A percentile compares a stretch with the other conserved stretches of the same genome.
Conservation (phyloP, 768 basidiomycete genomes). For the Lactarius hatsudake region DNA sequence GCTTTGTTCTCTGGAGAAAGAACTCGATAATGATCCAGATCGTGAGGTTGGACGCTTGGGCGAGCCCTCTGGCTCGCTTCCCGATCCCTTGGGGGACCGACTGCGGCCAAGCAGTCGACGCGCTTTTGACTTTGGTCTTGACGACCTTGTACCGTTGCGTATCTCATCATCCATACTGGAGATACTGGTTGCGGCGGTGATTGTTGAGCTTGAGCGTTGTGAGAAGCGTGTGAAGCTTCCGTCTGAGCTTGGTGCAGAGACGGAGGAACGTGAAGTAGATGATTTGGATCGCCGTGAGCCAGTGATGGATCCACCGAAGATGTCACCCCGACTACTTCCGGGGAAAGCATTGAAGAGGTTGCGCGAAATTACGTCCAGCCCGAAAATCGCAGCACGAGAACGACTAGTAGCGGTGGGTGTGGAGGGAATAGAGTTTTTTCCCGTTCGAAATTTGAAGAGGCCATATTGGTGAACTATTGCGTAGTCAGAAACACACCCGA, state of each 20-base stretch:
- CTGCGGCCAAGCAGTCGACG: slow-evolving; percentile 45
- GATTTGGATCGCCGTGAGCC: slow-evolving; percentile 70
- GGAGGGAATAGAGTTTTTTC: slow-evolving; percentile 70
- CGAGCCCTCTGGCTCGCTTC: slow-evolving; percentile 32
- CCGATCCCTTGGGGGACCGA: slow-evolving; percentile 42
- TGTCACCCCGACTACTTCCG: slow-evolving; percentile 66
- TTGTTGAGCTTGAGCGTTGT: slow-evolving; percentile 64
- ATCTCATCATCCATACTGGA: slow-evolving; percentile 62
- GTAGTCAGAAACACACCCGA: slow-evolving; percentile 17
- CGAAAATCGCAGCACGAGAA: slow-evolving; percentile 76
- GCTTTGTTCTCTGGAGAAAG: slow-evolving; percentile 45
- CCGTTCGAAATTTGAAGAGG: slow-evolving; percentile 83
- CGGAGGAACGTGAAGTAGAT: slow-evolving; percentile 67
- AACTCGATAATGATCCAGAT: slow-evolving; percentile 36
- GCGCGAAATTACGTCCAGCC: slow-evolving; percentile 84
- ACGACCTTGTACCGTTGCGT: slow-evolving; percentile 42
- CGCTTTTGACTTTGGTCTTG: slow-evolving; percentile 38
- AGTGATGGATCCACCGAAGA: slow-evolving; percentile 72
- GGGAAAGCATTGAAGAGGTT: slow-evolving; percentile 78
- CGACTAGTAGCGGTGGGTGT: slow-evolving; percentile 82
- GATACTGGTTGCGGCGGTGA: slow-evolving; percentile 60
- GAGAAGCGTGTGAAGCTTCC: slow-evolving; percentile 72
- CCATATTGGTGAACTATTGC: slow-evolving; percentile 79
- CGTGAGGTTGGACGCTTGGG: slow-evolving; percentile 24
- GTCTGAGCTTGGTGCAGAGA: slow-evolving; percentile 65